Conservation (phyloP, 2,329 filamentous ascomycete genomes). For the Magnaporthiopsis rhizophila region DNA sequence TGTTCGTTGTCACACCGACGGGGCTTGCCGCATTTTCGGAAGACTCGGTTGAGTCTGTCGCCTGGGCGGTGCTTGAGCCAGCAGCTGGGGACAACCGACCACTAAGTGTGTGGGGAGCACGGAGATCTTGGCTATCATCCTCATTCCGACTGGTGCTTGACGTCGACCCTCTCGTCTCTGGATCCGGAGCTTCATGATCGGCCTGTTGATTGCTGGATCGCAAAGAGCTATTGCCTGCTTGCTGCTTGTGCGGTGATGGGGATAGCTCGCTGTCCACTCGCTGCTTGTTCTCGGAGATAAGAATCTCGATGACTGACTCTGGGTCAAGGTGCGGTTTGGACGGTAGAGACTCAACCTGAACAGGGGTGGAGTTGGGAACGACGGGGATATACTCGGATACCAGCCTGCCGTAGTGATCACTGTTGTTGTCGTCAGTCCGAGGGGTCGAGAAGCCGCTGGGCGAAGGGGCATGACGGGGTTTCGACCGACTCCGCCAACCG, state of each 20-base stretch:
- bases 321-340: background rate
- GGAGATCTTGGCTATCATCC: background rate
- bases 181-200: background rate
- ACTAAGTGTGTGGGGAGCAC: background rate
- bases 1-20: background rate
- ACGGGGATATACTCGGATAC: background rate
- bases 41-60: background rate
- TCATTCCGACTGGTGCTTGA: background rate
- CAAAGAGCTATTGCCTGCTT: background rate
- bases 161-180: background rate
- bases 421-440: background rate
- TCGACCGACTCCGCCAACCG: background rate
- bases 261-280: background rate
- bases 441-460: background rate
- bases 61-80: background rate
- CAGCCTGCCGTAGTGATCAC: background rate
- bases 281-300: background rate
- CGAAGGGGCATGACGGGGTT: background rate
- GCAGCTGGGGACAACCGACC: background rate
- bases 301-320: background rate
- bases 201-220: background rate
- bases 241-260: background rate
- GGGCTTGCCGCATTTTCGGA: background rate
- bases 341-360: background rate
- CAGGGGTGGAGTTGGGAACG: background rate